Evolutionary conservation across 2,329 filamentous ascomycete species (phyloP).

Genomic region (Coleophoma crateriformis): DNA sequence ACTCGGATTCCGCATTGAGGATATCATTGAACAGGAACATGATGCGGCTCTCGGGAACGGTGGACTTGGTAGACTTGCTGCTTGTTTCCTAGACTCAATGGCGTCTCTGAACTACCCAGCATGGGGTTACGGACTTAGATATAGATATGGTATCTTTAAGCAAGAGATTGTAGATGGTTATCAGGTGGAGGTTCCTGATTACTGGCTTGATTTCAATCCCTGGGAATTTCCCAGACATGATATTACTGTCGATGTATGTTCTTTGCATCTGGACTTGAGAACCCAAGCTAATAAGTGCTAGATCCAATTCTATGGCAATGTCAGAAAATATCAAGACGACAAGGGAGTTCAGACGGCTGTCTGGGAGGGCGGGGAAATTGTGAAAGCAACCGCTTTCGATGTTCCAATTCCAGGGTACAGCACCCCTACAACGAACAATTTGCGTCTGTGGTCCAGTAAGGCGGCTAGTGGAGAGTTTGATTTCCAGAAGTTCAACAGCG

Average conservation of each 20-base stretch:
- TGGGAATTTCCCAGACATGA: slow-evolving; percentile 98
- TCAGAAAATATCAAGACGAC: slow-evolving; percentile 68
- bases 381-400: slow-evolving; percentile 89
- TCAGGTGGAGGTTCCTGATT: slow-evolving; percentile 96
- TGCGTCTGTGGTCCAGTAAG: slow-evolving; percentile 96
- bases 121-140: slow-evolving; percentile 95
- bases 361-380: slow-evolving; percentile 93
- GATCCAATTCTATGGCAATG: slow-evolving; percentile 91
- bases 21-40: slow-evolving; percentile 90
- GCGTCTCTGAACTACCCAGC: slow-evolving; percentile 92
- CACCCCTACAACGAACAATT: slow-evolving; percentile 90
- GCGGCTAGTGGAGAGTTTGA: slow-evolving; percentile 96
- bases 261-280: slow-evolving; percentile 21
- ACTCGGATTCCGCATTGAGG: slow-evolving; percentile 94
- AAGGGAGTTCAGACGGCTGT: slow-evolving; percentile 68
- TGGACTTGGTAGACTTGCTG: slow-evolving; percentile 87
- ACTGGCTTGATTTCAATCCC: slow-evolving; percentile 98
- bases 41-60: slow-evolving; percentile 96
- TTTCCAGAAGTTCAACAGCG: slow-evolving; percentile 98
- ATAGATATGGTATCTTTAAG: slow-evolving; percentile 98
- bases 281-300: slow-evolving; percentile 10
- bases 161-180: slow-evolving; percentile 98
- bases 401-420: slow-evolving; percentile 86
- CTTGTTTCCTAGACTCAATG: slow-evolving; percentile 94
- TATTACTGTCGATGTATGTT: slow-evolving; percentile 75